Percentiles rank a stretch among this genome's conserved stretches.
Conservation (phyloP, 768 basidiomycete species). For the Cytidiella melzeri region DNA sequence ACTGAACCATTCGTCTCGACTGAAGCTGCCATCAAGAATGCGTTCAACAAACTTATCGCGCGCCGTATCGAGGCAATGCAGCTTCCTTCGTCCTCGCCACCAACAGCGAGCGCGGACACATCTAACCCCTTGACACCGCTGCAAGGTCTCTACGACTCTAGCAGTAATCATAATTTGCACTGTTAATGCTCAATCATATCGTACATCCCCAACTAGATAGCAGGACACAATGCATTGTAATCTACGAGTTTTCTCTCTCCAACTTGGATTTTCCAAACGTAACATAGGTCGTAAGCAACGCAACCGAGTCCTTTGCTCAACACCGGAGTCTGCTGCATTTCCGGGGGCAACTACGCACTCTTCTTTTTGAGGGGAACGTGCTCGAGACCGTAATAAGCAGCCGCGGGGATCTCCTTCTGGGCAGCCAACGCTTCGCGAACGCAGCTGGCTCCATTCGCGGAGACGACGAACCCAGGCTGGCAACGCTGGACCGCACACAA, state of each 20-base stretch:
- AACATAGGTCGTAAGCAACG: too few relatives aligned
- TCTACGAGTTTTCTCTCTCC: too few relatives aligned
- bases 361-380: slow-evolving; percentile 19
- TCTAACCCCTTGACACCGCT: slow-evolving; percentile 2
- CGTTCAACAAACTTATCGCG: slow-evolving; percentile 33
- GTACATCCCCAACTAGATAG: too few relatives aligned
- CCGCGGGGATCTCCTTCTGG: neutral
- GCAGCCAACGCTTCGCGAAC: neutral
- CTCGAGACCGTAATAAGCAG: slow-evolving; percentile 18
- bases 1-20: neutral
- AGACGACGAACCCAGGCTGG: slow-evolving; percentile 32
- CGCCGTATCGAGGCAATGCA: slow-evolving; percentile 29
- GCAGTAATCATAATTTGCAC: neutral
- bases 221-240: too few relatives aligned
- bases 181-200: neutral
- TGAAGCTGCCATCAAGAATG: slow-evolving; percentile 20
- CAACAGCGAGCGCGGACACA: slow-evolving; percentile 1
- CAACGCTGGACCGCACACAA: slow-evolving; percentile 41
- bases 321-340: too few relatives aligned
- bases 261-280: too few relatives aligned
- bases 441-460: slow-evolving; percentile 10
- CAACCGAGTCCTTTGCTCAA: too few relatives aligned
- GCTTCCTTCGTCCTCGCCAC: slow-evolving; percentile 18
- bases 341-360: slow-evolving; percentile 1
- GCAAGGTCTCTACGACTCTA: neutral